Percentiles rank a stretch among this genome's conserved stretches.
Evolutionary conservation across 768 basidiomycete genomes (phyloP).

Genomic region (Daedaleopsis nitida): DNA sequence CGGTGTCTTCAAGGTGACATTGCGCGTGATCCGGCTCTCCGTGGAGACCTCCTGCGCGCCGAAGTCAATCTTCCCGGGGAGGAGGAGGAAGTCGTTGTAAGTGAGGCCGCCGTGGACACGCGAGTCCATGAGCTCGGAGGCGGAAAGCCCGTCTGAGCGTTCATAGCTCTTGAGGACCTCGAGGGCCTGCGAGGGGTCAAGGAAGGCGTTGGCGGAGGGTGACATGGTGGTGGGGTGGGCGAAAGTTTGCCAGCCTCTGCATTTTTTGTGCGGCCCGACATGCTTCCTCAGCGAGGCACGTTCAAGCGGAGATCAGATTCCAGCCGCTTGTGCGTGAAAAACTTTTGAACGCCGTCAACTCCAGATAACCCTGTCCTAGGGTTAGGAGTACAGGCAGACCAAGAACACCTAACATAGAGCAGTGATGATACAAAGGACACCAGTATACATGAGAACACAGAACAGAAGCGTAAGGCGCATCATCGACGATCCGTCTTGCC

Average conservation of each 20-base stretch:
- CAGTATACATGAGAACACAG: too few relatives aligned
- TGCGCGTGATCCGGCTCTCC: conserved; percentile 87
- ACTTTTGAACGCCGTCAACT: background rate
- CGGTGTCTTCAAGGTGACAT: conserved; percentile 90
- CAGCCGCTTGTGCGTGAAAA: background rate
- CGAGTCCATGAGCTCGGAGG: conserved; percentile 87
- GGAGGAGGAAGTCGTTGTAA: conserved; percentile 94
- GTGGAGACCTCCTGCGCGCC: conserved; percentile 76
- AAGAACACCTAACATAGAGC: too few relatives aligned
- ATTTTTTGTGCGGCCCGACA: conserved; percentile 13
- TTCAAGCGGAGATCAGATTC: conserved; percentile 8
- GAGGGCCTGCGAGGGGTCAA: conserved; percentile 74
- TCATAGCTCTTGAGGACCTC: conserved; percentile 73
- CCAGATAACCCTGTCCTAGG: background rate
- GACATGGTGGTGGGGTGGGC: conserved; percentile 29
- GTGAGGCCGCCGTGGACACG: conserved; percentile 87
- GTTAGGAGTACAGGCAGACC: background rate
- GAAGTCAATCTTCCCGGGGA: conserved; percentile 97
- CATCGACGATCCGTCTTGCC: conserved; percentile 83
- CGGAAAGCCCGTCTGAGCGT: conserved; percentile 79
- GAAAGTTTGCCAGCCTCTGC: conserved; percentile 19
- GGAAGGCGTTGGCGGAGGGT: conserved; percentile 37
- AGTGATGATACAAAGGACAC: too few relatives aligned
- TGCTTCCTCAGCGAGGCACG: background rate
- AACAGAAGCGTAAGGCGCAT: too few relatives aligned